These are phyloP conservation scores for Aspergillus thermomutatus DNA, from an alignment of 2,329 filamentous ascomycete genomes.

Conservation along the genomic window DNA sequence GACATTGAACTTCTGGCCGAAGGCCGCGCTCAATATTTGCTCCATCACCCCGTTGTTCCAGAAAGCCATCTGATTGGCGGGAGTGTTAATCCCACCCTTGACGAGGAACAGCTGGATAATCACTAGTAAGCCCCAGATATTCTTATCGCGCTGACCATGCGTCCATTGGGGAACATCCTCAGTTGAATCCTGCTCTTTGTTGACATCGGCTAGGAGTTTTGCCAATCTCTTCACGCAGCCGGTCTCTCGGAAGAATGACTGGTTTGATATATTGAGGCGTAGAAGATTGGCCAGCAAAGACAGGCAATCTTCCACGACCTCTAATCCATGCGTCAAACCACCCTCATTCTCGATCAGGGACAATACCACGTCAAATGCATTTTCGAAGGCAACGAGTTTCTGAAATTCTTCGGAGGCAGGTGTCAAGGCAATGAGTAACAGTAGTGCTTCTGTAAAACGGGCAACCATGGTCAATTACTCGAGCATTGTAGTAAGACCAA, in stretches of 20 bases:
- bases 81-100: constrained; percentile 73
- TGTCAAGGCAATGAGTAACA: constrained; percentile 84
- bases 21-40: constrained; percentile 77
- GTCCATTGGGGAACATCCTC: constrained; percentile 70
- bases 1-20: constrained; percentile 67
- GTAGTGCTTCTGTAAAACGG: constrained; percentile 62
- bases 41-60: constrained; percentile 78
- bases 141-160: constrained; percentile 76
- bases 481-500: not conserved
- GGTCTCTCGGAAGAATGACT: constrained; percentile 88
- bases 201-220: constrained; percentile 62
- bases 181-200: constrained; percentile 52
- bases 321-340: constrained; percentile 74
- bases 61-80: constrained; percentile 80
- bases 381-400: constrained; percentile 93
- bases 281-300: constrained; percentile 87
- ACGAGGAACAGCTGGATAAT: constrained; percentile 84
- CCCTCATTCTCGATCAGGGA: constrained; percentile 78
- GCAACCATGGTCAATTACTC: constrained; percentile 10
- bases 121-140: constrained; percentile 83
- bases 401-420: constrained; percentile 84
- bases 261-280: constrained; percentile 83
- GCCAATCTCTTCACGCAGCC: constrained; percentile 73
- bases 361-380: constrained; percentile 86
- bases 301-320: constrained; percentile 87